phyloP scores from a whole-genome alignment of 169 alveolate genomes.

The Plasmodium gallinaceum region DNA sequence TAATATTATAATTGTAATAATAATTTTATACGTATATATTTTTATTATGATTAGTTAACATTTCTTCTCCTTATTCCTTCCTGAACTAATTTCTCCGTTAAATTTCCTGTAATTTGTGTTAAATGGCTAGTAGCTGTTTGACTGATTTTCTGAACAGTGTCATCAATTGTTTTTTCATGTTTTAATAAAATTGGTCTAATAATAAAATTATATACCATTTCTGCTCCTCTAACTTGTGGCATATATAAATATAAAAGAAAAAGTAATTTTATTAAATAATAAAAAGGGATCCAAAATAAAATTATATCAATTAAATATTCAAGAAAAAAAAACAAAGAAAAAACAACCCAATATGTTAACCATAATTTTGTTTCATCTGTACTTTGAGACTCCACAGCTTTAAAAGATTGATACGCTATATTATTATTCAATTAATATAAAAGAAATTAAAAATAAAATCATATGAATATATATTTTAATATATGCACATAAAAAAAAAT shows the following conservation, averaged over 20 bases:
- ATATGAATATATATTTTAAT: neutral
- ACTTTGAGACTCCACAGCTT: conserved; percentile 88
- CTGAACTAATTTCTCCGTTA: conserved; percentile 41
- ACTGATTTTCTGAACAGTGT: conserved; percentile 75
- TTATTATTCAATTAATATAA: conserved; percentile 20
- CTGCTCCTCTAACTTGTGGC: conserved; percentile 87
- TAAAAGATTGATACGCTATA: conserved; percentile 90
- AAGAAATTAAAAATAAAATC: neutral
- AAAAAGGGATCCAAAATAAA: conserved; percentile 92
- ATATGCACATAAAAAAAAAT: neutral
- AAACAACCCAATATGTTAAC: conserved; percentile 95
- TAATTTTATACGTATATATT: no score
- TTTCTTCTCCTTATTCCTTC: conserved; percentile 60
- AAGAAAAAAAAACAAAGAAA: conserved; percentile 86
- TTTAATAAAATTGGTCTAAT: conserved; percentile 80
- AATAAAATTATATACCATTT: conserved; percentile 76
- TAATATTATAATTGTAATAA: no score
- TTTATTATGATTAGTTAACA: neutral
- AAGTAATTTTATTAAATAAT: conserved; percentile 88
- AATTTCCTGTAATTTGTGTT: conserved; percentile 56
- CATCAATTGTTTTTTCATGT: conserved; percentile 82
- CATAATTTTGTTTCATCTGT: conserved; percentile 91
- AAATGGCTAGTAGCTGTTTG: conserved; percentile 77
- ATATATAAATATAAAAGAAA: conserved; percentile 90
- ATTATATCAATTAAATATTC: conserved; percentile 90